Base-by-base conservation (phyloP, 371 early-diverging fungal species). In the Circinella minor region DNA sequence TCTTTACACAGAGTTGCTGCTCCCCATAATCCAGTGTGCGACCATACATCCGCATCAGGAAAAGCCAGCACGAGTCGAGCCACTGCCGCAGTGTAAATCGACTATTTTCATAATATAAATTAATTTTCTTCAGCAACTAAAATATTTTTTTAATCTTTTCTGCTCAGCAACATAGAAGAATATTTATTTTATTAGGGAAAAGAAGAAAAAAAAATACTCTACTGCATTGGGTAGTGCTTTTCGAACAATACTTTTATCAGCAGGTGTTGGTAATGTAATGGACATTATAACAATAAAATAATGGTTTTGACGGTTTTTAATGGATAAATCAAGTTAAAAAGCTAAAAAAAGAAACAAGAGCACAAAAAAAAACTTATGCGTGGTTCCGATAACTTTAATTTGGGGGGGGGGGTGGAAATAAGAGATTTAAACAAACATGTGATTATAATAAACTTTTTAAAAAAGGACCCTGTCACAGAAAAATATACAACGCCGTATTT, bases 31-130 rank as follows among this genome's bases (percentile, higher is more conserved):
- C 82, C 84, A 14, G 92, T 85, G 70, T 93, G 92, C 5, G 86
- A 83, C 94, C 94, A 95, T 61, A 75, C 61, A 37, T 85, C 77
- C 18, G 88, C 81, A 72, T 87, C 87, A 8, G 91, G 90, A 65
- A 89, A 83, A 17, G 95, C 95, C 3, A 90, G 80, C 85, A 93
- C 93, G 54, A 96, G 78, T n/a, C 94, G 87, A 60, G 93, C 94
- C 9, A 92, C 93, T 3, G 93, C 94, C 7, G 92, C 89, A 0
- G 91, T 89, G 59, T 93, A 79, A 68, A 95, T 91, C 90, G 43
- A n/a, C 51, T 51, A 14, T 93, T 90, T 90, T 91, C 15, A 18
- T 18, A 46, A 27, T 27, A 27, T 27, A 27, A 27, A 27, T 27
- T 27, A 27, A 27, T 27, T 27, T 27, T 27, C 27, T 27, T 27